Evolutionary conservation across 2,329 filamentous ascomycete species (phyloP), one percentile per base, ranked within the genome.

Genomic region (Fusarium kyushuense): DNA sequence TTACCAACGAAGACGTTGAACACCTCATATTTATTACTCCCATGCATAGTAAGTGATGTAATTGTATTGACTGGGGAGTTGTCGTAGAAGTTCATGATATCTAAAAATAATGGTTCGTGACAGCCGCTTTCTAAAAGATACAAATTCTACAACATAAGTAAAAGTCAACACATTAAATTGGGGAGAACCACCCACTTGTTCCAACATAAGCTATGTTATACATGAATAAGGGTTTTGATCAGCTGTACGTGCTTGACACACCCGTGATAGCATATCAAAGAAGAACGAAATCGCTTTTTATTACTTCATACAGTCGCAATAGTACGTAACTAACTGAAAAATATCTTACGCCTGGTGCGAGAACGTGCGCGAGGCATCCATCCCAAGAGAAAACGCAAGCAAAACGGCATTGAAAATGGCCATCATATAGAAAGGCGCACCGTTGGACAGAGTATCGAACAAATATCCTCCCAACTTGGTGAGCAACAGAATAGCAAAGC

Each of bases 361-460:
- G 75, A 79, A 82, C 10, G 79, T 75, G 35, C 78, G 77, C 7
- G 79, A 79, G 5, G 84, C 76, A 73, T 88, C 86, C 68, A 88
- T 82, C 6, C 77, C 78, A 54, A 89, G 63, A 59, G 82, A 86
- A 17, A 83, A 85, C 9, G 89, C 75, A 14, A 96, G 81, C 55
- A 97, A 78, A 1, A 93, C 67, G 0, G 80, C 92, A 76, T 98
- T 98, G 77, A 98, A 98, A 0, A 83, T 82, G 0, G 94, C 94
- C 90, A 99, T 95, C 84, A 98, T 90, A 76, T 94, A 97, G 77
- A 99, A 98, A 1, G 96, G 96, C 13, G 92, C 92, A 0, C 92
- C 92, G 4, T 85, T 85, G 2, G 90, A 90, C 54, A 89, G 82
- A 21, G 79, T 84, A 77, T 99, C 96, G 75, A 98, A 99, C 47